Base-by-base conservation (phyloP, 345 rosid genomes). In the Pugionium cornutum region DNA sequence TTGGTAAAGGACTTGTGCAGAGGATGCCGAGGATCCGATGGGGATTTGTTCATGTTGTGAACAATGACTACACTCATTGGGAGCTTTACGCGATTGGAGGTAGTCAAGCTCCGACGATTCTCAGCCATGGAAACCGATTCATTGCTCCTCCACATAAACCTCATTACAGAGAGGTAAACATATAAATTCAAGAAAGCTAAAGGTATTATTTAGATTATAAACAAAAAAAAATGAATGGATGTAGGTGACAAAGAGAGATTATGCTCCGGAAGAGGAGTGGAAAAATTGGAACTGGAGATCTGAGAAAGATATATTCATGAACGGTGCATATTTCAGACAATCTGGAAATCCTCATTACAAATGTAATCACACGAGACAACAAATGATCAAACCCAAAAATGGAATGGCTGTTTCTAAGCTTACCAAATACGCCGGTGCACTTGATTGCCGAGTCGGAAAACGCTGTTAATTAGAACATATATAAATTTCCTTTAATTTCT, bases 71-170 rank as follows among this genome's bases (percentile, higher is more conserved):
- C 55, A 77, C 86, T 50, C 87, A 86, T 35, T 86, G 92, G 91
- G 69, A 60, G 31, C 81, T 82, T 85, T 86, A 86, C 45, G 88
- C 88, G 10, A 79, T 86, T n/a, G 88, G 91, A n/a, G 91, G 92
- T 10, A 81, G 89, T 73, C 32, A 59, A 50, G 34, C 62, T 46
- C 94, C 94, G 1, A 87, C 86, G 43, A 80, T 84, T 44, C 61
- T 84, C 51, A 83, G 89, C 76, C 85, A 83, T 59, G 94, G 94
- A 29, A 83, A 87, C 63, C 64, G 88, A 27, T 87, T 83, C 83
- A 77, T 80, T 6, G 90, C 94, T 46, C 86, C 86, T 62, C 35
- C 76, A 80, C 44, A 6, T n/a, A 7, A 2, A 5, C 25, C 69
- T 26, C 43, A 53, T 30, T 64, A 82, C 35, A 82, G 76, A 53